Evolutionary conservation across 371 early-diverging fungal species (phyloP).

Genomic region (Rhizopus arrhizus): DNA sequence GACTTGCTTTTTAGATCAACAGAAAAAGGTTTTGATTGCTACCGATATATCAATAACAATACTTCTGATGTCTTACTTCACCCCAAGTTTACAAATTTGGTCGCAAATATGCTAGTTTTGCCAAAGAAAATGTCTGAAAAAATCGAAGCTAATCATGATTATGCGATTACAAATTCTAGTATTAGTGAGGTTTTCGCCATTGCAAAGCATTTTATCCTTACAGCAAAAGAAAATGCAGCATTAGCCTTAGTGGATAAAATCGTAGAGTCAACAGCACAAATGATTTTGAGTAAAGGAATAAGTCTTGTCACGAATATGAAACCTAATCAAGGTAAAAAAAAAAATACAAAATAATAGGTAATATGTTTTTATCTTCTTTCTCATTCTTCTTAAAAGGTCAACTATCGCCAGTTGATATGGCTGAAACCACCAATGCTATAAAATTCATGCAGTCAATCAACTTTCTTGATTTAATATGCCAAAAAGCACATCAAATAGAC

Average conservation of each 20-base stretch:
- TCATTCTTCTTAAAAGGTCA: conserved; percentile 1
- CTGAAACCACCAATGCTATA: conserved; percentile 34
- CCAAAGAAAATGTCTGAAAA: conserved; percentile 33
- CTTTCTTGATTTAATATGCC: conserved; percentile 31
- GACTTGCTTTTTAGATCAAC: conserved; percentile 12
- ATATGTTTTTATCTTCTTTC: neutral
- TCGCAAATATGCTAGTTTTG: conserved; percentile 30
- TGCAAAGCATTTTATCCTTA: conserved; percentile 15
- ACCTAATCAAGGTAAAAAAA: conserved; percentile 33
- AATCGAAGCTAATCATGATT: conserved; percentile 29
- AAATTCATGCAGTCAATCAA: conserved; percentile 29
- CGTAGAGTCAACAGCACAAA: conserved; percentile 8
- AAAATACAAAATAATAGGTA: no score
- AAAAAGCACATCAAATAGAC: conserved; percentile 2
- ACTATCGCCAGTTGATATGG: conserved; percentile 22
- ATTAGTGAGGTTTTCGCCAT: conserved; percentile 16
- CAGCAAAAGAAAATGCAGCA: conserved; percentile 15
- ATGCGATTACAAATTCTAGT: conserved; percentile 21
- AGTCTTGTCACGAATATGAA: conserved; percentile 38
- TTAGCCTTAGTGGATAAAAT: conserved; percentile 13
- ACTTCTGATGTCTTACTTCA: conserved; percentile 9
- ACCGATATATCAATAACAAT: conserved; percentile 2
- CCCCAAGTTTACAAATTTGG: conserved; percentile 7
- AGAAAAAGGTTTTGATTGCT: conserved; percentile 3
- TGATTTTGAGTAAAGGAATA: conserved; percentile 16